A percentile compares a stretch with the other conserved stretches of the same genome.
Conservation (phyloP, 1,284 basidiomycete species). For the Pyrrhoderma noxium region DNA sequence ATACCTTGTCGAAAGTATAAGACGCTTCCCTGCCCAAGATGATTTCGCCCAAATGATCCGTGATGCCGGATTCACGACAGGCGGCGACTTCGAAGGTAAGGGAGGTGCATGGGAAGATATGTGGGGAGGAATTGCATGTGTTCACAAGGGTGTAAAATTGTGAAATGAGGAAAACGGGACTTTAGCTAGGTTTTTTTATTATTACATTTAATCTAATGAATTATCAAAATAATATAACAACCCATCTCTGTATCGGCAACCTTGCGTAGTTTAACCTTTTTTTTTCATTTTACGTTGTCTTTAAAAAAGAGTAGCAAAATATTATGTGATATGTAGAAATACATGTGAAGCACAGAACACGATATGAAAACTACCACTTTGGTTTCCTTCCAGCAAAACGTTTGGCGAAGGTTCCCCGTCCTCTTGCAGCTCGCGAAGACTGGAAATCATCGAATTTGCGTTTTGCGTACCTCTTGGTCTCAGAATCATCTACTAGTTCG, state of each 20-base stretch:
- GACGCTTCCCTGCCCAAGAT: constrained; percentile 85
- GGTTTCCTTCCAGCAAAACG: constrained; percentile 55
- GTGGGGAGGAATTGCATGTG: constrained; percentile 80
- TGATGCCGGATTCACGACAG: constrained; percentile 79
- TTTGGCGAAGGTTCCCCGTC: constrained; percentile 65
- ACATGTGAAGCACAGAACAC: neutral
- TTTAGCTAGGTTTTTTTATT: too few species aligned
- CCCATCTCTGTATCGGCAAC: too few species aligned
- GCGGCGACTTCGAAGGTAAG: constrained; percentile 59
- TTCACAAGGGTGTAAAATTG: constrained; percentile 82
- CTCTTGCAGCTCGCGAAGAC: constrained; percentile 60
- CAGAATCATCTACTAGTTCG: constrained; percentile 82
- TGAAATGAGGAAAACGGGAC: constrained; percentile 24
- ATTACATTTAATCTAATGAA: neutral
- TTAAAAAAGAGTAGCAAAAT: too few species aligned
- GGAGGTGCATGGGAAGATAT: constrained; percentile 86
- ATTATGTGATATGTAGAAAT: too few species aligned
- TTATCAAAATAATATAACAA: neutral
- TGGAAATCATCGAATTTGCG: constrained; percentile 89
- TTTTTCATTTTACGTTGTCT: too few species aligned
- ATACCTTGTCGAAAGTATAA: constrained; percentile 97
- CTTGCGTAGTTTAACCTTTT: too few species aligned
- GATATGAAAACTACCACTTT: constrained; percentile 50
- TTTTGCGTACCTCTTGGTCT: constrained; percentile 85
- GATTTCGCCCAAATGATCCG: constrained; percentile 89